A percentile compares a stretch with the other conserved stretches of the same genome.
phyloP scores from a whole-genome alignment of 371 early-diverging fungal species.

The Mucor circinelloides region DNA sequence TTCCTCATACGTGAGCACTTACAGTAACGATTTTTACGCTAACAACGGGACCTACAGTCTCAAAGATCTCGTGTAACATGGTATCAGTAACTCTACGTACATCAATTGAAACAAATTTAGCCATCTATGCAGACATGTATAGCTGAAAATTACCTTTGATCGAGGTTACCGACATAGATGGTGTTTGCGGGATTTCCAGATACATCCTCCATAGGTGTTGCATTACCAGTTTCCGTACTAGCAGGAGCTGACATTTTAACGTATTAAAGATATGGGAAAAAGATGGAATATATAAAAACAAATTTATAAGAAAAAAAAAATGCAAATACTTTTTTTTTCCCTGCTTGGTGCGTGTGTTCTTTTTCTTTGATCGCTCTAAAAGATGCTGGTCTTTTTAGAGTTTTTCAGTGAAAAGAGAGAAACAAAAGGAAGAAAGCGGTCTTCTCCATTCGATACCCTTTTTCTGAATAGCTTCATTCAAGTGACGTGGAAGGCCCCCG shows the following conservation, averaged over 20 bases:
- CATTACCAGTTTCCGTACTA: neutral
- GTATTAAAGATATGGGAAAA: neutral
- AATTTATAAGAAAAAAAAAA: neutral
- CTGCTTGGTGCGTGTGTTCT: neutral
- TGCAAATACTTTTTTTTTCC: neutral
- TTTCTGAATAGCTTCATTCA: neutral
- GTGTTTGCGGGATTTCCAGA: slow-evolving; percentile 29
- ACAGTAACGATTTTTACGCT: slow-evolving; percentile 82
- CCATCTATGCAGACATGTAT: neutral
- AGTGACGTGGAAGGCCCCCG: neutral
- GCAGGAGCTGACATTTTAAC: slow-evolving; percentile 9
- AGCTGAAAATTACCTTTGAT: slow-evolving; percentile 57
- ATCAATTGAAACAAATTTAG: neutral
- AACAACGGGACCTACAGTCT: slow-evolving; percentile 68
- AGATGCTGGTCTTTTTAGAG: neutral
- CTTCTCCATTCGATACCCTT: neutral
- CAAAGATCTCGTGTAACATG: slow-evolving; percentile 77
- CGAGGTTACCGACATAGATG: slow-evolving; percentile 88
- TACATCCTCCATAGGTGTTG: slow-evolving; percentile 8
- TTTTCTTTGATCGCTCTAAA: neutral
- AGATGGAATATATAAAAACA: neutral
- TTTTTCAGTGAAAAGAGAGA: neutral
- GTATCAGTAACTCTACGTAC: slow-evolving; percentile 65
- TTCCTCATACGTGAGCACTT: slow-evolving; percentile 22
- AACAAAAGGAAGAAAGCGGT: neutral